phyloP scores from a whole-genome alignment of 345 rosid species.

The Syzygium jambos region DNA sequence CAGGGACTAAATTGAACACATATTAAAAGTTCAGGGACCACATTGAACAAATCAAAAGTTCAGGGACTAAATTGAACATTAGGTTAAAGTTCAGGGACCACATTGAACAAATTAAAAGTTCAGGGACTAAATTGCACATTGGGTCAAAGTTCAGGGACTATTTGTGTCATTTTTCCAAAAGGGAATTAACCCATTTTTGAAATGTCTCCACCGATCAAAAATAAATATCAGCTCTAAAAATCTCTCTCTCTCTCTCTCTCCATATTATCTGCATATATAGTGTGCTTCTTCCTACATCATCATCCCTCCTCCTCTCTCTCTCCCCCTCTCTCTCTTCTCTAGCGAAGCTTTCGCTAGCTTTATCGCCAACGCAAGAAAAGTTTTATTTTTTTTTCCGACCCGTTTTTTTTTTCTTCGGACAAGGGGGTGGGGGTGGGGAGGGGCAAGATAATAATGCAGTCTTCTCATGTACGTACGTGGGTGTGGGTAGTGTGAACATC shows the following conservation, averaged over 20 bases:
- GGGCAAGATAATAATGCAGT: slow-evolving; percentile 3
- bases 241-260: background rate
- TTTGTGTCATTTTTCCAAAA: too few species aligned
- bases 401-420: background rate
- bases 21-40: too few species aligned
- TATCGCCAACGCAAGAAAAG: slow-evolving; percentile 6
- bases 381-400: background rate
- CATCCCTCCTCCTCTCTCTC: background rate
- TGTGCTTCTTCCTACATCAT: background rate
- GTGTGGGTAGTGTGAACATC: background rate
- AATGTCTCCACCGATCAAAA: background rate
- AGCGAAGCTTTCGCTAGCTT: slow-evolving; percentile 10
- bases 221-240: background rate
- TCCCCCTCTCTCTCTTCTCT: background rate
- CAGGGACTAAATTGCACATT: too few species aligned
- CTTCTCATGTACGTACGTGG: background rate
- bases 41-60: too few species aligned
- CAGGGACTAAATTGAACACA: too few species aligned
- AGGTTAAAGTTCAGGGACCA: too few species aligned
- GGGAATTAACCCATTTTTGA: background rate
- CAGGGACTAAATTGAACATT: too few species aligned
- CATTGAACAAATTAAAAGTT: too few species aligned
- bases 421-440: background rate
- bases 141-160: too few species aligned
- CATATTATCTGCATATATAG: background rate